phyloP scores from a whole-genome alignment of 1,284 basidiomycete species.

The Moesziomyces sp. region DNA sequence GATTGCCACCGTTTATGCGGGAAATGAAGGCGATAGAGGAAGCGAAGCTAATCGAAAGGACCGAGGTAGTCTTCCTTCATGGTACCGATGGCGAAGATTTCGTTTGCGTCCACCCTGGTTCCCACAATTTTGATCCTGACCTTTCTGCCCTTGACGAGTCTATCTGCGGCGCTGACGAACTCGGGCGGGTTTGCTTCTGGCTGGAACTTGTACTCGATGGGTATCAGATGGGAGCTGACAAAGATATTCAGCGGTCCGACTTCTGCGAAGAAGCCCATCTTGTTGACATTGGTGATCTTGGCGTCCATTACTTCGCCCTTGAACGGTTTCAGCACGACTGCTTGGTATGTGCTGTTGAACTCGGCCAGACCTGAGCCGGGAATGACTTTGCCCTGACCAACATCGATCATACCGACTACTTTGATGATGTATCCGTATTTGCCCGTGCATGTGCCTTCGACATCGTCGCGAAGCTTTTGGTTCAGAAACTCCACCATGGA shows the following conservation, averaged over 20 bases:
- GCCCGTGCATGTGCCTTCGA: constrained; percentile 96
- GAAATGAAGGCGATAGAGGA: too few relatives aligned
- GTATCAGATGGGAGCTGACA: constrained; percentile 85
- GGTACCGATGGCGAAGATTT: constrained; percentile 74
- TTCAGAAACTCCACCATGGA: constrained; percentile 92
- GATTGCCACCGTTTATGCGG: not conserved
- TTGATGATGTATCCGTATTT: constrained; percentile 93
- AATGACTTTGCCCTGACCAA: constrained; percentile 76
- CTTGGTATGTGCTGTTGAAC: constrained; percentile 72
- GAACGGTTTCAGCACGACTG: constrained; percentile 72
- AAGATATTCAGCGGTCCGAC: constrained; percentile 78
- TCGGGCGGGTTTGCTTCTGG: constrained; percentile 66
- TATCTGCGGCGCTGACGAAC: constrained; percentile 57
- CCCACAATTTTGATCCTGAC: constrained; percentile 96
- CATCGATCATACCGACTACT: constrained; percentile 75
- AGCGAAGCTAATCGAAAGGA: constrained; percentile 45
- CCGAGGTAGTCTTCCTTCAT: constrained; percentile 67
- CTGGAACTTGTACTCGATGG: constrained; percentile 71
- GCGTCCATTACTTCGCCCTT: constrained; percentile 99
- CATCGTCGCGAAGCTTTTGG: constrained; percentile 91
- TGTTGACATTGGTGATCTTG: constrained; percentile 93
- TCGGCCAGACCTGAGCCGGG: constrained; percentile 93
- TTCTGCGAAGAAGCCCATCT: constrained; percentile 99
- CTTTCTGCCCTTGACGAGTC: constrained; percentile 83
- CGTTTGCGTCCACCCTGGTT: constrained; percentile 94